phyloP scores from a whole-genome alignment of 75 land plant genomes.

The Cupressus sempervirens region DNA sequence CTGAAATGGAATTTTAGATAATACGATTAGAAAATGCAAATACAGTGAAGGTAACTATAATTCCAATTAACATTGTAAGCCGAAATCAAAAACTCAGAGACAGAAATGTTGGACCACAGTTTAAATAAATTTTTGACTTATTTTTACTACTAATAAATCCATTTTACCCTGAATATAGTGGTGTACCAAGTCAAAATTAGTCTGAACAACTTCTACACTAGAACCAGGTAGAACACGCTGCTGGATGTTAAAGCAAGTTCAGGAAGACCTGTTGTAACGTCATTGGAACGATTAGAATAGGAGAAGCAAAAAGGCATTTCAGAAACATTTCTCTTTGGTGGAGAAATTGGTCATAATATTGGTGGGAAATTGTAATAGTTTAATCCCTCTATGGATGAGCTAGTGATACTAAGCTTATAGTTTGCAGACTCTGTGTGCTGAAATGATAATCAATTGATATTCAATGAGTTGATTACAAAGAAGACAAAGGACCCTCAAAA shows the following conservation, averaged over 20 bases:
- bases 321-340: too few relatives aligned
- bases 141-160: background rate
- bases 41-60: background rate
- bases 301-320: too few relatives aligned
- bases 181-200: background rate
- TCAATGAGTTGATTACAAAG: too few relatives aligned
- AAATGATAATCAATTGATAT: too few relatives aligned
- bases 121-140: background rate
- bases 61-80: background rate
- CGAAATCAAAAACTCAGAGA: background rate
- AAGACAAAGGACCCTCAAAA: too few relatives aligned
- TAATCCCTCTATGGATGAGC: too few relatives aligned
- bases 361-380: too few relatives aligned
- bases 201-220: background rate
- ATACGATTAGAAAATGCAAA: constrained; percentile 9
- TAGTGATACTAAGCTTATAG: too few relatives aligned
- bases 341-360: too few relatives aligned
- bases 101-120: background rate
- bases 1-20: background rate
- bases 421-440: too few relatives aligned
- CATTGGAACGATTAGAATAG: background rate
- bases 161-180: background rate
- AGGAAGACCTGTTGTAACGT: background rate
- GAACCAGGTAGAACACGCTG: background rate
- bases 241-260: too few relatives aligned